A percentile compares a stretch with the other conserved stretches of the same genome.
phyloP scores from a whole-genome alignment of 495 filamentous ascomycete species.

The Trichoderma parareesei region DNA sequence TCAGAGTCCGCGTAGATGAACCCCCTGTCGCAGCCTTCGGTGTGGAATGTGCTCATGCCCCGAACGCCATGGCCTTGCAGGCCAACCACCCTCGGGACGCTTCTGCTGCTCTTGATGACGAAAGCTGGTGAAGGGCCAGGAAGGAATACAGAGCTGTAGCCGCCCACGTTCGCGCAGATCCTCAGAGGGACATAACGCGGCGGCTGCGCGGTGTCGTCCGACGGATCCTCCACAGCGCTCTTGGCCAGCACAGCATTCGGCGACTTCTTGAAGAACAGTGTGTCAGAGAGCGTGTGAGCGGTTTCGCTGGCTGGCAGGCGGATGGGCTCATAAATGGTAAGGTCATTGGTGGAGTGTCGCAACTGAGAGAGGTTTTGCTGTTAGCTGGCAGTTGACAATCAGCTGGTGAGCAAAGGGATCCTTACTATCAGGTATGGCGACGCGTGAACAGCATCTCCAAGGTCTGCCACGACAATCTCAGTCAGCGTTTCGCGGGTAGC shows the following conservation, averaged over 20 bases:
- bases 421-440: slow-evolving; percentile 73
- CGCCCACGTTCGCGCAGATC: slow-evolving; percentile 55
- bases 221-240: slow-evolving; percentile 32
- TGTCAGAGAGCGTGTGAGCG: slow-evolving; percentile 28
- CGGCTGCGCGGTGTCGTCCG: slow-evolving; percentile 31
- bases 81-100: slow-evolving; percentile 62
- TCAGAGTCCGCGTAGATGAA: slow-evolving; percentile 71
- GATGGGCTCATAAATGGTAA: slow-evolving; percentile 82
- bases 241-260: slow-evolving; percentile 51
- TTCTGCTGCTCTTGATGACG: slow-evolving; percentile 67
- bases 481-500: slow-evolving; percentile 60
- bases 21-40: slow-evolving; percentile 62
- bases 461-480: slow-evolving; percentile 73
- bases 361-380: slow-evolving; percentile 38
- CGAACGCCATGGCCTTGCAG: slow-evolving; percentile 56
- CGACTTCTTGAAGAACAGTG: slow-evolving; percentile 70
- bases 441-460: slow-evolving; percentile 63
- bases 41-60: slow-evolving; percentile 65
- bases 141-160: slow-evolving; percentile 72
- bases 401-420: neutral
- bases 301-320: slow-evolving; percentile 29
- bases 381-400: slow-evolving; percentile 4
- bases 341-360: slow-evolving; percentile 69
- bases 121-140: slow-evolving; percentile 72
- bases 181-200: slow-evolving; percentile 47